Evolutionary conservation across 805 yeast species (phyloP), one percentile per base, ranked within the genome.

Genomic region (Metschnikowia santaceciliae): DNA sequence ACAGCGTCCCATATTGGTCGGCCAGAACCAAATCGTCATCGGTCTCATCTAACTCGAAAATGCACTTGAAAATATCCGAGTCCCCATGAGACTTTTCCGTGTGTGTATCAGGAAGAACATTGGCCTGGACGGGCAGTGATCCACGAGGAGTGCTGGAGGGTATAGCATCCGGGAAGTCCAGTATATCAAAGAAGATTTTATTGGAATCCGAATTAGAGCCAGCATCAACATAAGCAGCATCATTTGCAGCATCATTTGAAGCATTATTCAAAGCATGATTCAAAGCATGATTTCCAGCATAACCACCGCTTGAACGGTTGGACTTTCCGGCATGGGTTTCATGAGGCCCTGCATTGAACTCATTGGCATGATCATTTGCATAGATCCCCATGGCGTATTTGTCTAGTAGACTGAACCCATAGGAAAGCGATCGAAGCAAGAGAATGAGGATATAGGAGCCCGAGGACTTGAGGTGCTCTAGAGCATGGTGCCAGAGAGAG

Each of bases 1-100:
- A 42, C 10, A 54, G 35, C 4, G 60, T 58, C 4, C 61, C 61
- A 30, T 58, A 58, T 45, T 58, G 61, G 7, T 19, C 44, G 5
- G 45, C 37, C n/a, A 40, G 35, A 20, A 49, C 54, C 6, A 49
- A 32, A 7, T 49, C 53, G 14, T 58, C 60, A 11, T 54, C 58
- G n/a, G 53, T 40, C 13, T 54, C 42, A 11, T 56, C 60, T 11
- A 56, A 48, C 35, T 56, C 55, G 32, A 52, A 53, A 20, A 58
- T 33, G 13, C 53, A 47, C 11, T 47, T 50, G 43, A 54, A 58
- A 4, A 54, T 17, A 39, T 55, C 46, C 6, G 32, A 17, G 32
- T 26, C 13, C 2, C 13, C 17, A 2, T 32, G 40, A 6, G 42
- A 4, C 13, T 39, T 23, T n/a, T n/a, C 8, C 10, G 15, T n/a